Evolutionary conservation across 1,139 yeast genomes (phyloP), one percentile per base, ranked within the genome.

Genomic region (Geotrichum cucujoidarum): DNA sequence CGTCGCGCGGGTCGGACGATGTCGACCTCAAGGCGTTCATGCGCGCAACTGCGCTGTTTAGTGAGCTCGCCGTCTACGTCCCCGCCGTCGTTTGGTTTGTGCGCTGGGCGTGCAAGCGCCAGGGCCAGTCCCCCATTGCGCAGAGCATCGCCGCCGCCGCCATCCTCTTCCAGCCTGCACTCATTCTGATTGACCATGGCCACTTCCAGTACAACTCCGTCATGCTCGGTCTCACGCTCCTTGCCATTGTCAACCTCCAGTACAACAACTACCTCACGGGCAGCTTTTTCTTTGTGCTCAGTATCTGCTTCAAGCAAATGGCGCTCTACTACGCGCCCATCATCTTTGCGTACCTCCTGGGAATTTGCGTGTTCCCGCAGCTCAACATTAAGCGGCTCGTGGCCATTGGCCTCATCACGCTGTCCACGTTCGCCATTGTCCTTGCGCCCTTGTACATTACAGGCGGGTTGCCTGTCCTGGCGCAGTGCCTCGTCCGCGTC

Each of bases 121-220:
- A 52, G 29, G 45, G 45, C 11, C 32, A 45, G 14, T 40, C 49
- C 10, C 75, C 95, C 43, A 80, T 86, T 65, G 88, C 85, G 59
- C 95, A 85, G 62, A 81, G 84, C 18, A 76, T 83, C 34, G 80
- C 84, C 16, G 79, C 89, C 0, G 81, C 88, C 6, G 80, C 87
- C 7, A 80, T 89, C 20, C 65, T 90, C 42, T 80, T 81, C 63
- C 95, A 64, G 62, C 97, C 98, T 0, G 76, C 86, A 4, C 72
- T 92, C 55, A 76, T 86, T 40, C 73, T 94, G 50, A 81, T 94
- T 49, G 99, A 94, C 63, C 97, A 94, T 66, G 98, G 98, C 10
- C 98, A 94, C 67, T 94, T 92, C 68, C 98, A 94, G 68, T 90
- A 80, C 68, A 92, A 94, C 61, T 78, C 90, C 0, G 95, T 92